Evolutionary conservation across 345 rosid species (phyloP).

Genomic region (Salix arbutifolia): DNA sequence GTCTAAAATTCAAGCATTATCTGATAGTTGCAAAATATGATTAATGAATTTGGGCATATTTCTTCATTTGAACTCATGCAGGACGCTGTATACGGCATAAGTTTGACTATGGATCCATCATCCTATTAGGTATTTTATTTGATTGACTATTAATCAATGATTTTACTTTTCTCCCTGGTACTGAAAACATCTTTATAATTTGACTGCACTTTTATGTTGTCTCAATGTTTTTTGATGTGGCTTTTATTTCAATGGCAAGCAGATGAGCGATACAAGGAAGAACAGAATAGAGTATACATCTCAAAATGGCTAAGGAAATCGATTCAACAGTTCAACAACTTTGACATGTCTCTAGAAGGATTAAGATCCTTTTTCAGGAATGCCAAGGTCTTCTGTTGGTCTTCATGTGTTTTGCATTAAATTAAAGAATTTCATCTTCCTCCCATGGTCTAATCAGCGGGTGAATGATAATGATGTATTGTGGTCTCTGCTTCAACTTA

Average conservation of each 20-base stretch:
- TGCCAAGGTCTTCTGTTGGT: slow-evolving; percentile 53
- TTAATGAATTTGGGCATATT: not conserved
- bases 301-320: slow-evolving; percentile 95
- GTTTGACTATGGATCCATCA: slow-evolving; percentile 90
- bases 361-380: slow-evolving; percentile 64
- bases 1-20: not conserved
- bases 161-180: no score
- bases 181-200: not conserved
- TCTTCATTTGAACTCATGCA: slow-evolving; percentile 26
- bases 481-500: slow-evolving; percentile 26
- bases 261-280: slow-evolving; percentile 83
- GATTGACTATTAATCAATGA: not conserved
- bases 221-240: not conserved
- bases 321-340: slow-evolving; percentile 53
- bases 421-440: not conserved
- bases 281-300: slow-evolving; percentile 61
- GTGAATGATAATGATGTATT: slow-evolving; percentile 4
- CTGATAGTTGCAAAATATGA: not conserved
- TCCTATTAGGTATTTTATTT: slow-evolving; percentile 60
- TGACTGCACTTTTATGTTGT: not conserved
- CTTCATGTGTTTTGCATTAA: slow-evolving; percentile 2
- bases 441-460: not conserved
- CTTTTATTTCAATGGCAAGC: slow-evolving; percentile 6
- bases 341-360: slow-evolving; percentile 54
- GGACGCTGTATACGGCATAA: slow-evolving; percentile 93